A percentile compares a stretch with the other conserved stretches of the same genome.
Evolutionary conservation across 345 rosid species (phyloP).

Genomic region (Dimocarpus longan): DNA sequence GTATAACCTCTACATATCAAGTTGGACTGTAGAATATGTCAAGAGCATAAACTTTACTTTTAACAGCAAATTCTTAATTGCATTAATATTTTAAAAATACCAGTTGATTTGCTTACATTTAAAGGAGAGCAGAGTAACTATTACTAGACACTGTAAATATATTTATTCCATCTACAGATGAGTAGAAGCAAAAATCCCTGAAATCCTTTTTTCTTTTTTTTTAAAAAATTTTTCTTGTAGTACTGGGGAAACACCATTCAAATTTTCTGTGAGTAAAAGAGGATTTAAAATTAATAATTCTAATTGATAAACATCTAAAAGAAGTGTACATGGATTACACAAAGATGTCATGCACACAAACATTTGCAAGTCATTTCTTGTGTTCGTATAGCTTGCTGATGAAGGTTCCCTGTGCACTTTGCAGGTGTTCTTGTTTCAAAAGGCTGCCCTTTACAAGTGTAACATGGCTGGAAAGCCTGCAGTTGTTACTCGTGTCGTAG

Average conservation of each 20-base stretch:
- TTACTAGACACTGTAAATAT: neutral
- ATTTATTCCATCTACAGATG: neutral
- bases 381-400: constrained; percentile 12
- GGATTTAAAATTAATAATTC: neutral
- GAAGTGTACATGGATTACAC: neutral
- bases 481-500: constrained; percentile 94
- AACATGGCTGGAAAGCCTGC: constrained; percentile 99
- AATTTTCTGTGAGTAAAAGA: neutral
- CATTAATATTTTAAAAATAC: neutral
- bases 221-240: neutral
- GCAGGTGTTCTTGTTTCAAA: constrained; percentile 94
- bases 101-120: neutral
- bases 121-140: neutral
- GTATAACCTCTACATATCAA: neutral
- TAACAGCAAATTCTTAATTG: neutral
- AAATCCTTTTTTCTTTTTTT: no score
- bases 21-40: neutral
- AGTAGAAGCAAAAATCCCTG: no score
- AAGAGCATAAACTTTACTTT: neutral
- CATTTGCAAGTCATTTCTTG: neutral
- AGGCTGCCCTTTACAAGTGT: constrained; percentile 93
- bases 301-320: neutral
- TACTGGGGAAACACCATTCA: neutral
- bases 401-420: constrained; percentile 23
- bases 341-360: neutral